Conservation (phyloP, 768 basidiomycete genomes). For the Cystobasidium onofrii region DNA sequence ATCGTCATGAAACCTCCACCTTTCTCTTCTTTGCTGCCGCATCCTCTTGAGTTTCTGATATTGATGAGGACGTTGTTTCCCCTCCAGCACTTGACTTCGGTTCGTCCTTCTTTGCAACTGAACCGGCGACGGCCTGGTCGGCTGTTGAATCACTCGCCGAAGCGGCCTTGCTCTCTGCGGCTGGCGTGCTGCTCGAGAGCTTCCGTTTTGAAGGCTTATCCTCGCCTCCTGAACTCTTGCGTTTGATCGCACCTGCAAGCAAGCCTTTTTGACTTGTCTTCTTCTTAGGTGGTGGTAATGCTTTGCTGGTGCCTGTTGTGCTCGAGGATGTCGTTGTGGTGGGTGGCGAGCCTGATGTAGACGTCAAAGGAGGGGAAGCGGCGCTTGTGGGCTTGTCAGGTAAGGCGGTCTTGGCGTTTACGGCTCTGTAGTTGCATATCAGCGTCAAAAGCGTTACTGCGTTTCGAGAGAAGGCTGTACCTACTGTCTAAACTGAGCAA, state of each 20-base stretch:
- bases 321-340: neutral
- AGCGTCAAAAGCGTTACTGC: no score
- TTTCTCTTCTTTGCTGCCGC: neutral
- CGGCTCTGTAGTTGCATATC: conserved; percentile 3
- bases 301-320: neutral
- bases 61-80: no score
- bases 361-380: neutral
- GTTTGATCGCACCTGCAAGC: conserved; percentile 26
- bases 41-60: neutral
- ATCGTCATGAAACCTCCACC: neutral
- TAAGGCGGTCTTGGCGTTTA: neutral
- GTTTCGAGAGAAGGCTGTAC: neutral
- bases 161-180: neutral
- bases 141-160: neutral
- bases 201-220: neutral
- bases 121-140: no score
- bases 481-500: conserved; percentile 6
- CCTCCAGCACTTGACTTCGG: neutral
- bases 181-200: neutral
- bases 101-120: neutral
- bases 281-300: neutral
- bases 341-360: neutral
- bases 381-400: neutral
- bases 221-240: conserved; percentile 14
- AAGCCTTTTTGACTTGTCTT: conserved; percentile 17